Evolutionary conservation across 2,329 filamentous ascomycete species (phyloP), one percentile per base, ranked within the genome.

Genomic region (Seiridium cupressi): DNA sequence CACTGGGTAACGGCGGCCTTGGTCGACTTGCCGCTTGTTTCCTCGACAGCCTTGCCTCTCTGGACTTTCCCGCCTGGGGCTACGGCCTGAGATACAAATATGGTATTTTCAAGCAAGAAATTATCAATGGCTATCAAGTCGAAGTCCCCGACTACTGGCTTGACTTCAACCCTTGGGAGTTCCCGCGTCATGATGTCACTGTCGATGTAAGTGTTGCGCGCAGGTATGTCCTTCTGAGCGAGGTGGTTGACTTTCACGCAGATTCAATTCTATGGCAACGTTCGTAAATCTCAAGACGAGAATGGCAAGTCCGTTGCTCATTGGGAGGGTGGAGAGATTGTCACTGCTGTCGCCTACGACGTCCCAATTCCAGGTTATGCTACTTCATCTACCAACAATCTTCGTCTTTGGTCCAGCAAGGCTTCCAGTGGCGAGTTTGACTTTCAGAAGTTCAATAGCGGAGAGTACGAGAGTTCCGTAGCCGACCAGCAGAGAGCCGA

Each of bases 101-200:
- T 74, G 91, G 91, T 73, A 99, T 99, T 74, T 99, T 99, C 87
- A 98, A 98, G 81, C 95, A 99, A 80, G 95, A 98, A 80, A 98
- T 99, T 69, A 89, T 97, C 62, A 91, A 98, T 71, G 95, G 95
- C 60, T 99, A 97, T 74, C 95, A 99, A 77, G 93, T 99, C 65
- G 95, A 99, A 73, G 91, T 98, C 61, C 95, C 95, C 26, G 95
- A 99, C 75, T 98, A 99, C 79, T 99, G 95, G 95, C 86, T 99
- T 58, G 95, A 98, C 74, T 97, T 98, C 77, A 99, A 99, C 77
- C 95, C 95, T 0, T 99, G 95, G 95, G 95, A 99, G 74, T 99
- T 98, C 71, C 93, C 93, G 47, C 86, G 95, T 66, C 92, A 97
- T 74, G 95, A 99, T 73, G 91, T 99, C 63, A 93, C 90, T 2